Base-by-base conservation (phyloP, 2,329 filamentous ascomycete genomes). In the Penicillium sp. region DNA sequence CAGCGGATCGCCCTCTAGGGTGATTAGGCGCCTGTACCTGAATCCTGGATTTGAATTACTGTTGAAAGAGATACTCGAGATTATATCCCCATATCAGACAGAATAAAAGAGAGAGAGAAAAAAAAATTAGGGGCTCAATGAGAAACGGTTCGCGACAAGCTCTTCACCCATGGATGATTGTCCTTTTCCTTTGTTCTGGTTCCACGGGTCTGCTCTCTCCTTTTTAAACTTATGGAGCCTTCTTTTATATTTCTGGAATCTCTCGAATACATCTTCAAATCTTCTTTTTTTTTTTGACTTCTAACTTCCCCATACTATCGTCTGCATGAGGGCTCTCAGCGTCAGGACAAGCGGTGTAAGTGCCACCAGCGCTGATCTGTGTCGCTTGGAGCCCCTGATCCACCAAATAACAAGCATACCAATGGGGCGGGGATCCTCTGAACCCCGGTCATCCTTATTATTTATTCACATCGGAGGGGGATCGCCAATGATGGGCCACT, bases 1-100 rank as follows among this genome's bases (percentile, higher is more conserved):
- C 61, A 64, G 61, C 62, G 58, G 62, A 63, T 62, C 60, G 57
- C 53, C 57, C 53, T 61, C 57, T 57, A 55, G 53, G 38, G 38
- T 46, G 22, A 28, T 48, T 60, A 59, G 54, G 55, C 57, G 56
- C 57, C 40, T 55, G 58, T 64, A 55, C 62, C 63, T 61, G 58
- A 53, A 58, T 58, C 51, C 41, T 46, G 40, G 47, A 49, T 44
- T 31, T 44, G 34, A 39, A 34, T 32, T 32, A 33, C 26, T 22
- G 34, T 39, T n/a, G 29, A 15, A 32, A 48, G 21, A 39, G 7
- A 19, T 22, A 34, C 2, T 34, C 2, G 8, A 24, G 13, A 26
- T 32, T n/a, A 32, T 17, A 15, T 42, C 26, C 17, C 26, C 10
- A 9, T 31, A 17, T 40, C n/a, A 6, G n/a, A 46, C n/a, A 6